A percentile compares a stretch with the other conserved stretches of the same genome.
Evolutionary conservation across 257 asterid genomes (phyloP).

Genomic region (Salvia rosmarinus): DNA sequence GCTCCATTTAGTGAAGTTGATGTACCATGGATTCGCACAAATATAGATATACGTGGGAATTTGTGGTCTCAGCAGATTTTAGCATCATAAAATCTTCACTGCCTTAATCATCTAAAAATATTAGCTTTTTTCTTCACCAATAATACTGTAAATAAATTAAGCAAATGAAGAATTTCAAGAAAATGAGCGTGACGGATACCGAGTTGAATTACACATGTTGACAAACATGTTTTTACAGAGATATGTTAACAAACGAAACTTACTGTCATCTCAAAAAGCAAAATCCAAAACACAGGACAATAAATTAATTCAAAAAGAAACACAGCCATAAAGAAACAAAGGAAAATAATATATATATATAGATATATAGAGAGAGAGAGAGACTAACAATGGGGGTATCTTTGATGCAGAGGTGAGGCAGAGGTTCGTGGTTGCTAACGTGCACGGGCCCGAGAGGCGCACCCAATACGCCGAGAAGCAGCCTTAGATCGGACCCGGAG

Average conservation of each 20-base stretch:
- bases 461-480: constrained; percentile 74
- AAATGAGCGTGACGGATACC: neutral
- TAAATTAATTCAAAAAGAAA: no score
- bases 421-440: constrained; percentile 63
- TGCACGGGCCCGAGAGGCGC: constrained; percentile 81
- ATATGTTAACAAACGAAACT: no score
- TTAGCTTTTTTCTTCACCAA: neutral
- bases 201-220: neutral
- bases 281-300: constrained; percentile 12
- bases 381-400: constrained; percentile 76
- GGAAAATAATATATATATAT: no score
- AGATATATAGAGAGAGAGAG: neutral
- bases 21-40: no score
- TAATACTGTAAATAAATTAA: neutral
- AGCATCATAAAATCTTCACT: neutral
- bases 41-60: no score
- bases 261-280: neutral
- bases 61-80: no score
- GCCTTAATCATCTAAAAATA: neutral
- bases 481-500: constrained; percentile 65
- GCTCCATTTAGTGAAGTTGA: no score
- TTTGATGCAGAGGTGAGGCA: constrained; percentile 73
- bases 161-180: neutral
- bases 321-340: no score
- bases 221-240: no score